Base-by-base conservation (phyloP, 2,329 filamentous ascomycete genomes). In the Arthrobotrys sphaeroides region DNA sequence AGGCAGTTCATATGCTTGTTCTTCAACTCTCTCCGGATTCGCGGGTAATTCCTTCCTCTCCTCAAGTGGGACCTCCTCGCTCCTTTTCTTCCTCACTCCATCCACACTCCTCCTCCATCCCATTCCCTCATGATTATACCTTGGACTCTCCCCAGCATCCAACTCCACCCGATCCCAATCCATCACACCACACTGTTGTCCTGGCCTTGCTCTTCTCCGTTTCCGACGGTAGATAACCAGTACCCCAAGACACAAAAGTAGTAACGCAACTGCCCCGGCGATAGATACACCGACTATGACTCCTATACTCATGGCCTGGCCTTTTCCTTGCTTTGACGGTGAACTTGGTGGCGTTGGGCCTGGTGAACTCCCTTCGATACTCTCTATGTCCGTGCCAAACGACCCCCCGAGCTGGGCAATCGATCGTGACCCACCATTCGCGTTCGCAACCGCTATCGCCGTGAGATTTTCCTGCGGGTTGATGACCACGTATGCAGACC, bases 381-480 rank as follows among this genome's bases (percentile, higher is more conserved):
- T 22, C 38, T 38, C 18, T 2, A 55, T 55, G n/a, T 55, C 31
- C 2, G 3, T 13, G 3, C 67, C 67, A 18, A 49, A 64, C 36
- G 10, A 10, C 10, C 57, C 67, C 9, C 67, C 67, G 1, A 72
- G 13, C 7, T 55, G 45, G 2, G 51, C 20, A 33, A 72, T 72
- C 12, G 42, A 40, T 31, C 26, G 7, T 5, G 67, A 64, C 12
- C 42, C 31, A 12, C 28, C 26, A 16, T 72, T 59, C 1, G 47
- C 10, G 16, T 57, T 59, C 33, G 67, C 33, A 24, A 65, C 38
- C n/a, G 45, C 67, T 47, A 72, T 57, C 0, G 67, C 67, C n/a
- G 67, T 64, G 12, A 72, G 38, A 13, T 72, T 72, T 6, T 57
- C 47, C 13, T 26, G n/a, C 9, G 59, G 26, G 26, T 64, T 72